Evolutionary conservation across 179 eudicot genomes (phyloP).

Genomic region (Corrigiola litoralis): DNA sequence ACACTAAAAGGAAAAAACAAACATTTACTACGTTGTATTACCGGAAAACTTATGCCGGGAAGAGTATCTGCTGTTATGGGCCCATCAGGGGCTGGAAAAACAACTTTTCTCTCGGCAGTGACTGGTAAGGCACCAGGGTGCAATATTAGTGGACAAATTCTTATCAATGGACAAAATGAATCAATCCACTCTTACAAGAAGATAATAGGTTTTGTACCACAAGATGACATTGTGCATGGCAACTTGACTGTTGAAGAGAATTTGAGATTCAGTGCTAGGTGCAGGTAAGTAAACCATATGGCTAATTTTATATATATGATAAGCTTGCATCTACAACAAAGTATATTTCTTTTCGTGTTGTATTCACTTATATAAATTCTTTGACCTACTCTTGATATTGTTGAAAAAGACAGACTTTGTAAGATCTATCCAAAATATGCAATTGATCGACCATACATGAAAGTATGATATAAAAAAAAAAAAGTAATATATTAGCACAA

Average conservation of each 20-base stretch:
- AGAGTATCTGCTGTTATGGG: conserved; percentile 96
- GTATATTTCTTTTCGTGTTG: too few species aligned
- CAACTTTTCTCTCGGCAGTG: conserved; percentile 86
- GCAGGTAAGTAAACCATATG: conserved; percentile 44
- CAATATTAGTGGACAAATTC: conserved; percentile 52
- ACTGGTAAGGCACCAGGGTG: conserved; percentile 76
- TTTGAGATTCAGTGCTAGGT: conserved; percentile 80
- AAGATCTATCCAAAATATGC: too few species aligned
- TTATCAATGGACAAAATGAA: conserved; percentile 64
- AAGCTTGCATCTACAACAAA: too few species aligned
- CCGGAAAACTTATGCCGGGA: conserved; percentile 81
- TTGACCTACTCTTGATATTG: too few species aligned
- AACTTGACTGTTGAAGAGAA: conserved; percentile 91
- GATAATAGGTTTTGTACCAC: conserved; percentile 90
- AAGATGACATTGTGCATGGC: conserved; percentile 97
- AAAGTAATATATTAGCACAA: too few species aligned
- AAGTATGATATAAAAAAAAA: too few species aligned
- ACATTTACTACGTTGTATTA: conserved; percentile 61
- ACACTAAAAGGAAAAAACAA: conserved; percentile 67
- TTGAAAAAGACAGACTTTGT: too few species aligned
- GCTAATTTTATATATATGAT: background rate
- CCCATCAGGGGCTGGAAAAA: conserved; percentile 96
- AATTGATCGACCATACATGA: too few species aligned
- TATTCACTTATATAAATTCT: too few species aligned
- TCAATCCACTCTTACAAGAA: conserved; percentile 68